These are phyloP conservation scores for Tetracladium marchalianum DNA, from an alignment of 495 filamentous ascomycete genomes.

Conservation along the genomic window DNA sequence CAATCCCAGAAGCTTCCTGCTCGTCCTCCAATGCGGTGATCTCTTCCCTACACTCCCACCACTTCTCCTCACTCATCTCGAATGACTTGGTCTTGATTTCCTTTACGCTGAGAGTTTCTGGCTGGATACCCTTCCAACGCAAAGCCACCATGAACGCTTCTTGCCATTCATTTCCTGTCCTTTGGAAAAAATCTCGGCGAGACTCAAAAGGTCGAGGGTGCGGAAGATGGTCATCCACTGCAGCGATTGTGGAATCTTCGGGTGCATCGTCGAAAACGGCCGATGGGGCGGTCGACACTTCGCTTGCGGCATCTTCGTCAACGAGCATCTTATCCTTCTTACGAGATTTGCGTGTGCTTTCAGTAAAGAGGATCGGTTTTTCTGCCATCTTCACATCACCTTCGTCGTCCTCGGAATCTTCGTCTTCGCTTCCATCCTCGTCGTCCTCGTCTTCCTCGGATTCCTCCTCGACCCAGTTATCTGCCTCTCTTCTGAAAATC, in stretches of 20 bases:
- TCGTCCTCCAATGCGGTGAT: constrained; percentile 88
- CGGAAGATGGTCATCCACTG: constrained; percentile 47
- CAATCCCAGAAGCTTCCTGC: constrained; percentile 91
- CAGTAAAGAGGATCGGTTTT: constrained; percentile 36
- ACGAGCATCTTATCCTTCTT: constrained; percentile 34
- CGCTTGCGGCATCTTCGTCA: constrained; percentile 24
- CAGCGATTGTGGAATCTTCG: constrained; percentile 31
- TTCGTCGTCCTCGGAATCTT: constrained; percentile 56
- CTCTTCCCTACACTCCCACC: constrained; percentile 98
- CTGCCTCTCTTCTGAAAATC: constrained; percentile 72
- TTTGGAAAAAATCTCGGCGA: constrained; percentile 80
- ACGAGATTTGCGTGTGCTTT: constrained; percentile 26
- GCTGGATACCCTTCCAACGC: constrained; percentile 45
- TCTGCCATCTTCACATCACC: constrained; percentile 64
- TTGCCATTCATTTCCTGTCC: constrained; percentile 88
- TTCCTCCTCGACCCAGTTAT: constrained; percentile 73
- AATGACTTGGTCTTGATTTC: constrained; percentile 87
- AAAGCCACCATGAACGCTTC: constrained; percentile 62
- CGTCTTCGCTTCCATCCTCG: constrained; percentile 57
- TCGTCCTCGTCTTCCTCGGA: constrained; percentile 58
- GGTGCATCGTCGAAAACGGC: constrained; percentile 34
- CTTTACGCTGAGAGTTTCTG: constrained; percentile 65
- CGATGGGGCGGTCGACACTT: constrained; percentile 20
- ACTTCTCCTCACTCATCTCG: constrained; percentile 82
- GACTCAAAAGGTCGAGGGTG: constrained; percentile 83